These are phyloP conservation scores for Cytospora chrysosperma DNA, from an alignment of 2,329 filamentous ascomycete species.

Conservation along the genomic window DNA sequence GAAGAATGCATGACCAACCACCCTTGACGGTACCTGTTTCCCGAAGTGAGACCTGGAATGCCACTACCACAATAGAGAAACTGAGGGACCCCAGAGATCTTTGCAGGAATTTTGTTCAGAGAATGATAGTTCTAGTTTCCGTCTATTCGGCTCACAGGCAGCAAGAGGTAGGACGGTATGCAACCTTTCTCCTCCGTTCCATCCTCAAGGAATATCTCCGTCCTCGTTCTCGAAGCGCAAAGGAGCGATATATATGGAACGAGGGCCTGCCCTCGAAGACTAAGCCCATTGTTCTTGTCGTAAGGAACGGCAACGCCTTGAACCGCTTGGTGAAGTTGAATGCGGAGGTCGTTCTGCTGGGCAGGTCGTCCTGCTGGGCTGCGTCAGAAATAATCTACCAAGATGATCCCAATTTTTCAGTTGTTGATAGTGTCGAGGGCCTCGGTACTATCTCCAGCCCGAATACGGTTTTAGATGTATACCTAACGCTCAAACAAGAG, in stretches of 20 bases:
- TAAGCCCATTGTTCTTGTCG: background rate
- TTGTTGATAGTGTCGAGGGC: background rate
- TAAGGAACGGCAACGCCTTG: background rate
- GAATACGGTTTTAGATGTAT: background rate
- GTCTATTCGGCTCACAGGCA: background rate
- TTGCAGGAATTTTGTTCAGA: background rate
- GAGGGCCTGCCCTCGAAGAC: background rate
- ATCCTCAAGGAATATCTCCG: background rate
- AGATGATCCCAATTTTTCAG: too few relatives aligned
- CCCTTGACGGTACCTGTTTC: background rate
- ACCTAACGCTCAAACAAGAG: background rate
- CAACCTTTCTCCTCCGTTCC: background rate
- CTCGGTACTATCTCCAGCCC: background rate
- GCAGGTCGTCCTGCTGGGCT: background rate
- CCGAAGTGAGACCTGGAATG: background rate
- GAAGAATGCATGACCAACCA: background rate
- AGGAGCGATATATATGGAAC: too few relatives aligned
- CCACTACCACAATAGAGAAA: background rate
- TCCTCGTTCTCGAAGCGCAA: background rate
- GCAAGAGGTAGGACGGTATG: too few relatives aligned
- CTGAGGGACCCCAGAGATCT: background rate
- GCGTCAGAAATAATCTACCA: too few relatives aligned
- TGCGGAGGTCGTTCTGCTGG: background rate
- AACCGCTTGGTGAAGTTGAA: background rate
- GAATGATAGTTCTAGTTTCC: background rate